Evolutionary conservation across 768 basidiomycete genomes (phyloP).

Genomic region (Auriscalpium vulgare): DNA sequence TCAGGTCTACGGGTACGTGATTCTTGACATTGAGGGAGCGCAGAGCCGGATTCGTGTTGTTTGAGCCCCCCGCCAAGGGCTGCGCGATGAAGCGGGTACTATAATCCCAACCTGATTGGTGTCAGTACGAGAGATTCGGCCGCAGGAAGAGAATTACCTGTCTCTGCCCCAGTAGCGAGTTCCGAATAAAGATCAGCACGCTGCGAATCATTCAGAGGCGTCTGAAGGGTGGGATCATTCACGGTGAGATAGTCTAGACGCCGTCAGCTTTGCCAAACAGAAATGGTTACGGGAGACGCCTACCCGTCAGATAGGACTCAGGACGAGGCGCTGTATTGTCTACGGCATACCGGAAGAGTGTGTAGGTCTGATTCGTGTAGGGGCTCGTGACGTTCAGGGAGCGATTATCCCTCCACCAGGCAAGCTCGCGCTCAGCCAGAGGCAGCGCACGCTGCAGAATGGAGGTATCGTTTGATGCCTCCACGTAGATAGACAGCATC

Average conservation of each 20-base stretch:
- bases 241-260: conserved; percentile 66
- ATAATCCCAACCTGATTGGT: conserved; percentile 30
- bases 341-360: conserved; percentile 67
- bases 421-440: conserved; percentile 74
- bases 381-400: conserved; percentile 61
- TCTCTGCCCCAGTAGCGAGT: conserved; percentile 84
- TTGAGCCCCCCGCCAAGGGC: conserved; percentile 31
- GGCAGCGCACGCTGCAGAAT: conserved; percentile 79
- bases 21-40: conserved; percentile 64
- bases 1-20: conserved; percentile 69
- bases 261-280: not conserved
- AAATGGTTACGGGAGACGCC: conserved; percentile 7
- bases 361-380: conserved; percentile 56
- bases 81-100: conserved; percentile 32
- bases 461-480: conserved; percentile 58
- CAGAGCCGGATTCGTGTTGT: conserved; percentile 46
- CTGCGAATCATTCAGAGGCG: conserved; percentile 52
- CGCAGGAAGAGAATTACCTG: conserved; percentile 33
- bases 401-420: conserved; percentile 78
- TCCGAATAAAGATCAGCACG: conserved; percentile 71
- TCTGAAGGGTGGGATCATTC: conserved; percentile 49
- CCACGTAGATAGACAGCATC: conserved; percentile 88
- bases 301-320: conserved; percentile 68
- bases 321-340: conserved; percentile 83
- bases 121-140: not conserved